Conservation (phyloP, 192 early-diverging fungal genomes). For the Mycoemilia scoparia region DNA sequence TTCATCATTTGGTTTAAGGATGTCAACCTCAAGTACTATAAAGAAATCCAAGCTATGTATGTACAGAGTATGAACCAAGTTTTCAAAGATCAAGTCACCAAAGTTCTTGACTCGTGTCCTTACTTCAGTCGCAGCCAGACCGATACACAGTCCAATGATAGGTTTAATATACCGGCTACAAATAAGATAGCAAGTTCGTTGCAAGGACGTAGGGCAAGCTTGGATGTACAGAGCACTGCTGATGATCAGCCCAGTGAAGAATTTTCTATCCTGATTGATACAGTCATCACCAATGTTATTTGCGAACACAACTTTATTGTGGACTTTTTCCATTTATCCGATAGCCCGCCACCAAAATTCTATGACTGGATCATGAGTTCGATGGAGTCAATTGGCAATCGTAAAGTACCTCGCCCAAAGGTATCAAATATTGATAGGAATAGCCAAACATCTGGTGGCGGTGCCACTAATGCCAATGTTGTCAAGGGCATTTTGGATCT, state of each 20-base stretch:
- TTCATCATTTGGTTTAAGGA: slow-evolving; percentile 56
- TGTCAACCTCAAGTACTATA: slow-evolving; percentile 46
- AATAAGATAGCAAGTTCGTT: no score
- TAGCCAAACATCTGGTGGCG: no score
- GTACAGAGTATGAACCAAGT: slow-evolving; percentile 32
- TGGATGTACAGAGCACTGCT: slow-evolving; percentile 2
- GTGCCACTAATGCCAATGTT: no score
- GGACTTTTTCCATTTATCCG: slow-evolving; percentile 71
- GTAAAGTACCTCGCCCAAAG: slow-evolving; percentile 16
- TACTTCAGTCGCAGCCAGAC: no score
- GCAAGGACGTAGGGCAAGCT: not conserved
- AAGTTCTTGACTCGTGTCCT: slow-evolving; percentile 34
- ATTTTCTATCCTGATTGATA: slow-evolving; percentile 18
- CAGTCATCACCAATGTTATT: slow-evolving; percentile 44
- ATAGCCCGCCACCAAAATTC: slow-evolving; percentile 18
- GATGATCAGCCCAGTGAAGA: slow-evolving; percentile 23
- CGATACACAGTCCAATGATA: no score
- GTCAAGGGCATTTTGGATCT: slow-evolving; percentile 60
- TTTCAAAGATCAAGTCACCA: slow-evolving; percentile 30
- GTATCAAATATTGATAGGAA: no score
- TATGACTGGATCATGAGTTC: slow-evolving; percentile 27
- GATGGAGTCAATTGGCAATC: slow-evolving; percentile 15
- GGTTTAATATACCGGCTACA: no score
- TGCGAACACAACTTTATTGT: slow-evolving; percentile 84
- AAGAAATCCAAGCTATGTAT: slow-evolving; percentile 53